Conservation (phyloP, 139 green algal species). For the Chlamydomonas eustigma region DNA sequence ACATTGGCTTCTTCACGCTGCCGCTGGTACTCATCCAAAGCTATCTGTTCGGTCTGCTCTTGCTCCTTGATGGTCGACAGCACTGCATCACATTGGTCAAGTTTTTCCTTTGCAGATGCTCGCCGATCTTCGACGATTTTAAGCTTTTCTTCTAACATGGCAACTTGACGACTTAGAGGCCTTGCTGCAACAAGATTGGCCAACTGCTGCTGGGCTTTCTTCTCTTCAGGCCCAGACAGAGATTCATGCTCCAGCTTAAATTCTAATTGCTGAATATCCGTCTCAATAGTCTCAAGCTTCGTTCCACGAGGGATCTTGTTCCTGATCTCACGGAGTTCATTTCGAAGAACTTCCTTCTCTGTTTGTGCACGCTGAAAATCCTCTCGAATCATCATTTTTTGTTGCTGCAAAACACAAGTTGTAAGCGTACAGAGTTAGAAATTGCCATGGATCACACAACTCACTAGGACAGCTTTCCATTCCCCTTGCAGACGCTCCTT, state of each 20-base stretch:
- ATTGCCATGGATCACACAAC: too few species aligned
- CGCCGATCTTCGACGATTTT: conserved; percentile 21
- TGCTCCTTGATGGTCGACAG: conserved; percentile 28
- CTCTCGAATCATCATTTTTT: conserved; percentile 43
- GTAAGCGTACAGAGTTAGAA: too few species aligned
- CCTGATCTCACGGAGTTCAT: conserved; percentile 23
- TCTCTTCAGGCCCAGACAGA: conserved; percentile 32
- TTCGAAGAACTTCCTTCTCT: conserved; percentile 23
- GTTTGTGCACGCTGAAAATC: conserved; percentile 30
- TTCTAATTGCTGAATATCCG: conserved; percentile 33
- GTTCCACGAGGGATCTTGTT: conserved; percentile 22
- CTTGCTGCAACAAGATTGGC: conserved; percentile 17
- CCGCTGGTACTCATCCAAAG: conserved; percentile 31
- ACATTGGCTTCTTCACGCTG: conserved; percentile 18
- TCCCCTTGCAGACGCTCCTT: conserved; percentile 30
- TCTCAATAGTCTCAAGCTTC: conserved; percentile 29
- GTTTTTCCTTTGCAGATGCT: not conserved
- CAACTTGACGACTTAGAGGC: conserved; percentile 20
- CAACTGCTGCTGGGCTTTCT: conserved; percentile 29
- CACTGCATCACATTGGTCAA: conserved; percentile 39
- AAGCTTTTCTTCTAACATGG: conserved; percentile 23
- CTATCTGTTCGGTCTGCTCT: conserved; percentile 16
- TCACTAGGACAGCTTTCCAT: conserved; percentile 42
- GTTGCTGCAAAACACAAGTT: conserved; percentile 35
- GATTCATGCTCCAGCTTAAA: conserved; percentile 49